Conservation (phyloP, 805 yeast species). For the Dipodascus geniculatus region DNA sequence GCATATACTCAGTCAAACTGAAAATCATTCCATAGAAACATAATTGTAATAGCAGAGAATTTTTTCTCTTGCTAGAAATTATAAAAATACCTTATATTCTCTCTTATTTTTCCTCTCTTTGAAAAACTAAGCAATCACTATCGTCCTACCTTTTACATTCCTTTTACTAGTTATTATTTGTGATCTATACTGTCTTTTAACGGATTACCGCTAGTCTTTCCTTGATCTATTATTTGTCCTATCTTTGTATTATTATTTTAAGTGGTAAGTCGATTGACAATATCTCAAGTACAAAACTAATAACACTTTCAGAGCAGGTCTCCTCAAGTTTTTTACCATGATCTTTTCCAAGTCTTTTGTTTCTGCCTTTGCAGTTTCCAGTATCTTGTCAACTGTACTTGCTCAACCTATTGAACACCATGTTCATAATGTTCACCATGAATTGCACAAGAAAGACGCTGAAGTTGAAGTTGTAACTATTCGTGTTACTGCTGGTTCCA, state of each 20-base stretch:
- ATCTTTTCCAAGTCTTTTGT: constrained; percentile 8
- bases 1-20: no score
- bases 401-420: constrained; percentile 22
- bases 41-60: neutral
- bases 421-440: constrained; percentile 27
- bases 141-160: neutral
- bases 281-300: neutral
- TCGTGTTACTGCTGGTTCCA: constrained; percentile 9
- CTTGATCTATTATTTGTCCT: neutral
- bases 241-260: neutral
- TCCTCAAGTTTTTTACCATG: constrained; percentile 7
- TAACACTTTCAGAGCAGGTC: constrained; percentile 11
- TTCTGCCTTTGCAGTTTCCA: constrained; percentile 8
- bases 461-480: neutral
- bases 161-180: neutral
- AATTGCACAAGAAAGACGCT: constrained; percentile 17
- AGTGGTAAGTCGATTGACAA: neutral
- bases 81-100: no score
- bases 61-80: no score
- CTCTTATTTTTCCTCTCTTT: neutral
- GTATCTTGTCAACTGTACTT: constrained; percentile 13
- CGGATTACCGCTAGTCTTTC: neutral
- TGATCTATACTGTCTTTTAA: neutral
- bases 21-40: no score
- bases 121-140: neutral